These are phyloP conservation scores for Exophiala mesophila DNA, from an alignment of 2,329 filamentous ascomycete species.

Conservation along the genomic window DNA sequence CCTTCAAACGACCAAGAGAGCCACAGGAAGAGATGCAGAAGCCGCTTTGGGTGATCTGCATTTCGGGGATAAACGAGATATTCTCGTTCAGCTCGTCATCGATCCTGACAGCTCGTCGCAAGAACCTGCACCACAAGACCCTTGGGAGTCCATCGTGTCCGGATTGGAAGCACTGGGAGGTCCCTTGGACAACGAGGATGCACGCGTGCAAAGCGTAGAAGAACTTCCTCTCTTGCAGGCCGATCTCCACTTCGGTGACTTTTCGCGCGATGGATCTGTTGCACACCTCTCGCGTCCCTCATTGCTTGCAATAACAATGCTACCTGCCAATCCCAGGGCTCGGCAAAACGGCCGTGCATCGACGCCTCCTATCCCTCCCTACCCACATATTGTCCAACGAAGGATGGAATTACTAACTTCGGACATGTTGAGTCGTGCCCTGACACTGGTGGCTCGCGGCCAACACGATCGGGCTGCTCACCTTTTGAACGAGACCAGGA, in stretches of 20 bases:
- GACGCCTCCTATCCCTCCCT: slow-evolving; percentile 86
- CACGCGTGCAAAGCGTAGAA: slow-evolving; percentile 78
- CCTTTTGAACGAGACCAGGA: slow-evolving; percentile 84
- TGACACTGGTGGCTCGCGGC: slow-evolving; percentile 83
- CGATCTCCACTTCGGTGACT: slow-evolving; percentile 88
- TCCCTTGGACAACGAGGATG: slow-evolving; percentile 77
- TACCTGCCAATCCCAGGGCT: slow-evolving; percentile 62
- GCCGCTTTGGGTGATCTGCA: slow-evolving; percentile 84
- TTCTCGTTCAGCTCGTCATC: slow-evolving; percentile 90
- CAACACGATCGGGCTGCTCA: slow-evolving; percentile 94
- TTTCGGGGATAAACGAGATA: slow-evolving; percentile 92
- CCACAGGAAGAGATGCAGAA: slow-evolving; percentile 89
- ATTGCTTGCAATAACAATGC: slow-evolving; percentile 89
- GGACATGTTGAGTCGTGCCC: slow-evolving; percentile 89
- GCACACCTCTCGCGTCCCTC: slow-evolving; percentile 85
- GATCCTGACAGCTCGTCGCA: slow-evolving; percentile 75
- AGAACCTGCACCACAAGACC: slow-evolving; percentile 83
- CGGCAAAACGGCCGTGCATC: slow-evolving; percentile 48
- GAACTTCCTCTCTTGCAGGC: slow-evolving; percentile 94
- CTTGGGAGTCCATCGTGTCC: slow-evolving; percentile 96
- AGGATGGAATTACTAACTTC: slow-evolving; percentile 97
- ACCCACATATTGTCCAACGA: slow-evolving; percentile 89
- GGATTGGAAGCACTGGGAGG: slow-evolving; percentile 90
- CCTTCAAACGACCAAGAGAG: slow-evolving; percentile 91
- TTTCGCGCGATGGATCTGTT: slow-evolving; percentile 79